A percentile compares a stretch with the other conserved stretches of the same genome.
These are phyloP conservation scores for Setaria viridis DNA, from an alignment of 202 grass and related monocot genomes.

Conservation along the genomic window DNA sequence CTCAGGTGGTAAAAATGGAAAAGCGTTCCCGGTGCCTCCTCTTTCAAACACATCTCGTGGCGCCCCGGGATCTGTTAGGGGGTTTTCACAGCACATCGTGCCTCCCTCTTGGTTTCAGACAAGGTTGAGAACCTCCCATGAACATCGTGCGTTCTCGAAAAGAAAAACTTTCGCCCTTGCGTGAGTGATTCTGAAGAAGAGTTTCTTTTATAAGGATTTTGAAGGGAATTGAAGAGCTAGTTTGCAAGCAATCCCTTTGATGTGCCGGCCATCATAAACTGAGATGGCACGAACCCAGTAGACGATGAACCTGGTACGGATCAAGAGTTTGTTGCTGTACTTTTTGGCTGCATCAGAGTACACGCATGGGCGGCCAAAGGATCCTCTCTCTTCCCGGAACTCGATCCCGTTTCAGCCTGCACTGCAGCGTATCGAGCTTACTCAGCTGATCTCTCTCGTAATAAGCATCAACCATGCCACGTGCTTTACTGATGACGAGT, in stretches of 20 bases:
- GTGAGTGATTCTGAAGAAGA: background rate
- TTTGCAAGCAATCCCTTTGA: background rate
- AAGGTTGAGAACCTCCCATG: background rate
- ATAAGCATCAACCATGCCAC: background rate
- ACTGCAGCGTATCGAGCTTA: slow-evolving; percentile 38
- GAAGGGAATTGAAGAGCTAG: background rate
- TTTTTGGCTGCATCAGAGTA: slow-evolving; percentile 15
- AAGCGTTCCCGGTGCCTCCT: background rate
- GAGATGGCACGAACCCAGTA: slow-evolving; percentile 20
- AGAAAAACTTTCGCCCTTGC: background rate
- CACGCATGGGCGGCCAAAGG: background rate
- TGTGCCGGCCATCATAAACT: slow-evolving; percentile 7
- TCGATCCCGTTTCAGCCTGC: slow-evolving; percentile 14
- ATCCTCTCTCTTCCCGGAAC: background rate
- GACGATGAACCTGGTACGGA: slow-evolving; percentile 16
- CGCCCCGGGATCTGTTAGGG: slow-evolving; percentile 26
- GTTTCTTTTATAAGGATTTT: background rate
- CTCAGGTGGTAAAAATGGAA: background rate
- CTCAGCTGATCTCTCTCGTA: slow-evolving; percentile 7
- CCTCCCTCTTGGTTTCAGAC: background rate
- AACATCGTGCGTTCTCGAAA: background rate
- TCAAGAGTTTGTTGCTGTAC: slow-evolving; percentile 1
- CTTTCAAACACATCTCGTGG: background rate
- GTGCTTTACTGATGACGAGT: background rate
- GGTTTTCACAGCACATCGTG: background rate